Conservation (phyloP, 2,329 filamentous ascomycete genomes). For the Thermothelomyces thermophilus region DNA sequence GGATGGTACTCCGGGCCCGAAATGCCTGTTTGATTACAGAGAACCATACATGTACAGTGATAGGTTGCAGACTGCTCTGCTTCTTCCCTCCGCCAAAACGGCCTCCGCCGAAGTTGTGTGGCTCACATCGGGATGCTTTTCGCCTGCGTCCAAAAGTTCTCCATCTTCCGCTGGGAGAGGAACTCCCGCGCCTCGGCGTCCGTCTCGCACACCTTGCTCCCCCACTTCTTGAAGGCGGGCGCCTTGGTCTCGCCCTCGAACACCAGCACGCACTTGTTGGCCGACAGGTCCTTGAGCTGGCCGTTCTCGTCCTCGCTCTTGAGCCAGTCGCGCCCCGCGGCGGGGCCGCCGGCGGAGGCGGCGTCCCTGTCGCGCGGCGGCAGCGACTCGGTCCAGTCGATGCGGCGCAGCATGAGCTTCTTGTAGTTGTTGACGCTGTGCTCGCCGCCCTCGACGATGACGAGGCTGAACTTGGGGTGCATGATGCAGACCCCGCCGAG, state of each 20-base stretch:
- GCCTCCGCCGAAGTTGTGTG: no score
- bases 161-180: conserved; percentile 76
- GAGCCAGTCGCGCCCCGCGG: conserved; percentile 63
- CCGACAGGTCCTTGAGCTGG: conserved; percentile 69
- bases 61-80: no score
- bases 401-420: conserved; percentile 87
- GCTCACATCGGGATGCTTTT: conserved; percentile 45
- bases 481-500: conserved; percentile 89
- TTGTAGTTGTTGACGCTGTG: conserved; percentile 80
- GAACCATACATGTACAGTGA: no score
- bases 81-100: no score
- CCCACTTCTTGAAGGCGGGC: conserved; percentile 79
- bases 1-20: no score
- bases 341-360: conserved; percentile 40
- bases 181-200: conserved; percentile 82
- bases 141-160: conserved; percentile 89
- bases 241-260: conserved; percentile 87
- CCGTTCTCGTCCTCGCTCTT: conserved; percentile 72
- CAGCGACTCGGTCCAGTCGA: conserved; percentile 89
- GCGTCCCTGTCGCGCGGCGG: conserved; percentile 58
- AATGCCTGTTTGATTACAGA: no score
- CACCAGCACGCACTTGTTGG: conserved; percentile 75
- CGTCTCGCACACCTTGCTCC: conserved; percentile 84
- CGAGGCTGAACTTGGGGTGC: conserved; percentile 79
- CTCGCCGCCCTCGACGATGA: conserved; percentile 85